Base-by-base conservation (phyloP, 2,329 filamentous ascomycete genomes). In the Seiridium cupressi region DNA sequence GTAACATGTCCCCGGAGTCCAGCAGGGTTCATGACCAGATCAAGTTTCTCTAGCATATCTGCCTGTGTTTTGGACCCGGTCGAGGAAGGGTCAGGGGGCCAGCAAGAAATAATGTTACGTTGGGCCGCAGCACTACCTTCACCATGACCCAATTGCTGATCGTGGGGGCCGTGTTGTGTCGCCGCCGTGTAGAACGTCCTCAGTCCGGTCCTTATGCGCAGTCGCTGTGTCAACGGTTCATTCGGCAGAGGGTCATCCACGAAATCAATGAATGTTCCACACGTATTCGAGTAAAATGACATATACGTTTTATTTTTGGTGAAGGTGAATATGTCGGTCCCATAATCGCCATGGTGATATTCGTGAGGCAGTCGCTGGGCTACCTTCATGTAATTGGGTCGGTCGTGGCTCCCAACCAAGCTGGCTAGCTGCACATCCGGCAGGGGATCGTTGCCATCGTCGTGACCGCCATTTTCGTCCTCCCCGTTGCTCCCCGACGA, bases 191-290 rank as follows among this genome's bases (percentile, higher is more conserved):
- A 11, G 34, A 31, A 64, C 13, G 70, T 73, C 46, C 83, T 75
- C 36, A 79, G 76, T 3, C 80, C 80, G 8, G 83, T 73, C 34
- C 82, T 77, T 4, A 90, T 72, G 4, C 81, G 78, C 10, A 85
- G 72, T 18, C 75, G 62, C 55, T 73, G 73, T 3, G 69, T 62
- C n/a, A 70, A 65, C 3, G 64, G 60, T 1, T 68, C 63, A 38
- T 70, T 76, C 59, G 73, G 76, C 2, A 70, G 54, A 3, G 79
- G 72, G 62, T 84, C 80, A 62, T 87, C 78, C 5, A 88, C 81
- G 0, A 90, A 69, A 64, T 90, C 87, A 4, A 89, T 58, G 65
- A 85, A 89, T 0, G 85, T 78, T 31, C 76, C 77, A 62, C 80
- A 81, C 2, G 78, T 74, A 10, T 77, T 70, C 55, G 83, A 79